Base-by-base conservation (phyloP, 352 stramenopile genomes). In the Elongisporangium anandrum region DNA sequence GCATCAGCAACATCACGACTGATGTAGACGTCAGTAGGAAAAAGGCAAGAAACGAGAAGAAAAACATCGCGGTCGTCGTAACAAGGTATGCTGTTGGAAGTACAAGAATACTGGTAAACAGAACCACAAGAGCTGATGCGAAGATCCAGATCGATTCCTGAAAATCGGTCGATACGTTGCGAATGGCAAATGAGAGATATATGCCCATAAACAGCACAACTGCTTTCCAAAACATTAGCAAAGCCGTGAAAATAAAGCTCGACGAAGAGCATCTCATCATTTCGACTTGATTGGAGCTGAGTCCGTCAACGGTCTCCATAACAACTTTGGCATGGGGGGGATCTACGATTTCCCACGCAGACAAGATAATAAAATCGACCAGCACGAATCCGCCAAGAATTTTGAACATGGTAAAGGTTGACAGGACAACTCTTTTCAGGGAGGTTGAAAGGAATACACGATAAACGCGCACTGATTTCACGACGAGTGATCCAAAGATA, bases 201-300 rank as follows among this genome's bases (percentile, higher is more conserved):
- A 70, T 38, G 12, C 59, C 63, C 21, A 58, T 17, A 10, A 59
- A 60, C 0, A 71, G 41, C 41, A 76, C 24, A 20, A 76, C 66
- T 4, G 66, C 51, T 45, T 80, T 78, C 65, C 66, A 80, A 51
- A 80, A 80, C 15, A 80, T 73, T n/a, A 73, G 20, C 19, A 76
- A 21, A 19, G 59, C 61, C 10, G 56, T 65, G 54, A 78, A 81
- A 41, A 78, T 71, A 39, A 75, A 68, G 17, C 51, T 54, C 7
- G 51, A 67, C 15, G 56, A 66, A 51, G 20, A 13, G 45, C 64
- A 63, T 13, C 15, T 50, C 41, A 20, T 21, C 41, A 50, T 50
- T 17, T 9, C 24, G 24, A 34, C 24, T 7, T 34, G 24, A 13
- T 23, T 47, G 38, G 51, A 16, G 39, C 50, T 20, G 12, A 59